phyloP scores from a whole-genome alignment of 163 green algal species.

The Scenedesmus sp. region DNA sequence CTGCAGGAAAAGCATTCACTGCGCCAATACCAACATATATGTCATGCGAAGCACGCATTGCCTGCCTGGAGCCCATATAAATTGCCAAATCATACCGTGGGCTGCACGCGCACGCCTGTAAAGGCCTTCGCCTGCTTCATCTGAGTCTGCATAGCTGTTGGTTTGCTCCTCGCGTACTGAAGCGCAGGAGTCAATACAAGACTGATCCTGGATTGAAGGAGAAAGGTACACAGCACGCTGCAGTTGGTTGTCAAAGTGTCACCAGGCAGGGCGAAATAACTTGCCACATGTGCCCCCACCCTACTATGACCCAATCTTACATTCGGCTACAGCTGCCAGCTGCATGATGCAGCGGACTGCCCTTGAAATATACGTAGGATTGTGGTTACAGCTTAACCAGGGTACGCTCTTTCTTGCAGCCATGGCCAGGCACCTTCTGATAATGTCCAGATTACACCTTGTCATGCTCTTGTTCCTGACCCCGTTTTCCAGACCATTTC shows the following conservation, averaged over 20 bases:
- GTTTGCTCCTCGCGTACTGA: neutral
- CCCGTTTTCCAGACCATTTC: too few species aligned
- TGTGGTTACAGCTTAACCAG: too few species aligned
- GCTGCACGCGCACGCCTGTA: constrained; percentile 26
- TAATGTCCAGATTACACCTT: too few species aligned
- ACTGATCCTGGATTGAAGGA: neutral
- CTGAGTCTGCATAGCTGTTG: constrained; percentile 23
- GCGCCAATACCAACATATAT: neutral
- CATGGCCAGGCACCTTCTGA: too few species aligned
- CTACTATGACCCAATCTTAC: neutral
- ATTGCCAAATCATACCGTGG: neutral
- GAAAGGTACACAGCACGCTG: neutral
- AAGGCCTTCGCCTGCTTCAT: constrained; percentile 35
- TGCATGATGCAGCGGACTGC: too few species aligned
- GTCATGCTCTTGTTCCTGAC: too few species aligned
- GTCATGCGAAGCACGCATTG: neutral
- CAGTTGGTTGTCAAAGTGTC: neutral
- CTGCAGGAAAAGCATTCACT: neutral
- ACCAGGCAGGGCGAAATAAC: neutral
- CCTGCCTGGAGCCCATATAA: neutral
- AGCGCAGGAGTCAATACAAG: neutral
- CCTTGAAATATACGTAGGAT: too few species aligned
- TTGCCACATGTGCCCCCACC: neutral
- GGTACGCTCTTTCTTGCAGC: too few species aligned
- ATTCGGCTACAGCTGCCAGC: neutral